These are phyloP conservation scores for Cladorrhinum samala DNA, from an alignment of 495 filamentous ascomycete genomes.

Conservation along the genomic window DNA sequence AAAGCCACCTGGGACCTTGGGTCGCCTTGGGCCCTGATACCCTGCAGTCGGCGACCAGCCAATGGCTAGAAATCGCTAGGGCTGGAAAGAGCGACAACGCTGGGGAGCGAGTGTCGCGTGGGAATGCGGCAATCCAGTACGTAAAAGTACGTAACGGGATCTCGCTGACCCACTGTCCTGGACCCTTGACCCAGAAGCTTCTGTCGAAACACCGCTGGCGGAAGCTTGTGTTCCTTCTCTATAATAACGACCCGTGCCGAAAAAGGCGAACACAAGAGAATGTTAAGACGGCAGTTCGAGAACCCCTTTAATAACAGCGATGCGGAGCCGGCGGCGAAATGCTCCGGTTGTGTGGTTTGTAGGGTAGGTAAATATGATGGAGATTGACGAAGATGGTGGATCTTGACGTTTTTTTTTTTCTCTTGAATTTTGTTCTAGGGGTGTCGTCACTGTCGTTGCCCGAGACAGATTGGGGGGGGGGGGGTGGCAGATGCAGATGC, in stretches of 20 bases:
- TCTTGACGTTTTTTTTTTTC: not conserved
- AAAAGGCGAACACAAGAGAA: not conserved
- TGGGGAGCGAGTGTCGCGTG: slow-evolving; percentile 12
- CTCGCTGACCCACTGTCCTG: slow-evolving; percentile 10
- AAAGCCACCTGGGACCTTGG: too few relatives aligned
- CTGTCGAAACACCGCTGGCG: not conserved
- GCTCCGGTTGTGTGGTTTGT: not conserved
- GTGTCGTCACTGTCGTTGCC: not conserved
- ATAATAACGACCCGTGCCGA: slow-evolving; percentile 1
- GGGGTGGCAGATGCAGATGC: slow-evolving; percentile 2
- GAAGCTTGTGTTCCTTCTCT: slow-evolving; percentile 11
- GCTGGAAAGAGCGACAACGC: slow-evolving; percentile 9
- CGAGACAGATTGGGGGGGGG: not conserved
- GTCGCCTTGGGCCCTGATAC: slow-evolving; percentile 9
- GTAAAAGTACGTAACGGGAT: slow-evolving; percentile 26
- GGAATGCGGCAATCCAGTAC: slow-evolving; percentile 20
- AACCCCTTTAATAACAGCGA: not conserved
- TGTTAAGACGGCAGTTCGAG: not conserved
- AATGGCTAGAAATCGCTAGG: slow-evolving; percentile 1
- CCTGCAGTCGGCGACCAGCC: slow-evolving; percentile 5
- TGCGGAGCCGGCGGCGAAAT: slow-evolving; percentile 1
- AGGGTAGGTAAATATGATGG: not conserved
- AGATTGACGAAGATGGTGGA: not conserved
- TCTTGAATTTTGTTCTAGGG: not conserved
- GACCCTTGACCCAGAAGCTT: not conserved